Evolutionary conservation across 495 filamentous ascomycete species (phyloP).

Genomic region (Chaetomium fimeti): DNA sequence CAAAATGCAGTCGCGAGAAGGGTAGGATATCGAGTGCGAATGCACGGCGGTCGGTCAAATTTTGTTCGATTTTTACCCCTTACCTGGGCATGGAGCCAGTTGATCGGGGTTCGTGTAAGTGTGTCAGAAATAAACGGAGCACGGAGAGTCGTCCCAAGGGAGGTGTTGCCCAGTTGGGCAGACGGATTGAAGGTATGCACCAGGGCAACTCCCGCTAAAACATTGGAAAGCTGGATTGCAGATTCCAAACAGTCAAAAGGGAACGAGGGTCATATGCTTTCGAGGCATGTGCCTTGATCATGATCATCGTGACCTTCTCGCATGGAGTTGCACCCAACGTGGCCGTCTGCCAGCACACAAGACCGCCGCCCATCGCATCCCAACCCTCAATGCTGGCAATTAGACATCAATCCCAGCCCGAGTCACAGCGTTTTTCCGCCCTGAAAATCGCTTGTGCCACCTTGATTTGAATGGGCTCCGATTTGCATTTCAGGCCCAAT

Average conservation of each 20-base stretch:
- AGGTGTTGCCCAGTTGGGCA: conserved; percentile 30
- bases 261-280: conserved; percentile 7
- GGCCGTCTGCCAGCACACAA: conserved; percentile 15
- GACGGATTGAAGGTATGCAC: not conserved
- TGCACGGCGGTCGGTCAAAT: not conserved
- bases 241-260: conserved; percentile 20
- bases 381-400: conserved; percentile 19
- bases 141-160: conserved; percentile 28
- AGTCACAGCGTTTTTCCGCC: conserved; percentile 24
- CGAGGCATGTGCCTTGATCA: conserved; percentile 25
- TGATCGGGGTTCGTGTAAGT: conserved; percentile 14
- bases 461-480: conserved; percentile 29
- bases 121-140: conserved; percentile 29
- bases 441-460: conserved; percentile 17
- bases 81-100: conserved; percentile 20
- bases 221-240: conserved; percentile 8
- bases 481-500: conserved; percentile 28
- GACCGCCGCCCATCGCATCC: not conserved
- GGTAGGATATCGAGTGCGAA: not conserved
- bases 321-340: conserved; percentile 3
- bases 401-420: conserved; percentile 25
- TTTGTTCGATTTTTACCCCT: conserved; percentile 2
- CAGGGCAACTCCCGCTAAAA: not conserved
- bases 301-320: not conserved
- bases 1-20: not conserved